These are phyloP conservation scores for Mycena leptocephala DNA, from an alignment of 768 basidiomycete genomes.

Conservation along the genomic window DNA sequence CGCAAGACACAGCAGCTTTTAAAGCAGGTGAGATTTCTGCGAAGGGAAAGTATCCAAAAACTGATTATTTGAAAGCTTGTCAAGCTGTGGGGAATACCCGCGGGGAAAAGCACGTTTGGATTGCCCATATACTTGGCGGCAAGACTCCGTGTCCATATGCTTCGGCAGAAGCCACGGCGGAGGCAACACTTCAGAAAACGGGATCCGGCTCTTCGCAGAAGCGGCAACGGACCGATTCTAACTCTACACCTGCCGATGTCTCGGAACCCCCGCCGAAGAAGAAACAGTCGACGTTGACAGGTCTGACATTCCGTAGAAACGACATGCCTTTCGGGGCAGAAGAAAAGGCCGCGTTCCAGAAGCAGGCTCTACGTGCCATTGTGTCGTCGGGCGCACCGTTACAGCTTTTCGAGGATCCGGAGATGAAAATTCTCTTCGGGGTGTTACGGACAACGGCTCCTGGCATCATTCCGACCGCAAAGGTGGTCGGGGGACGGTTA, in stretches of 20 bases:
- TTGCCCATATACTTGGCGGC: slow-evolving; percentile 22
- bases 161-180: not conserved
- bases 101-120: not conserved
- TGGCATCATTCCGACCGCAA: slow-evolving; percentile 1
- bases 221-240: not conserved
- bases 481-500: slow-evolving; percentile 1
- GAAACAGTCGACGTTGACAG: not conserved
- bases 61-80: not conserved
- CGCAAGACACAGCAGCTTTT: not conserved
- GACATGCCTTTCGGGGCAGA: not conserved
- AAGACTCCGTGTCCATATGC: not conserved
- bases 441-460: slow-evolving; percentile 11
- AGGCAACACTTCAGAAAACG: not conserved
- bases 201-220: not conserved
- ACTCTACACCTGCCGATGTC: not conserved
- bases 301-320: not conserved
- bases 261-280: not conserved
- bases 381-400: not conserved
- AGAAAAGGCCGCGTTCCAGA: not conserved
- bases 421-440: slow-evolving; percentile 10
- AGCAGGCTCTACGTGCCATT: slow-evolving; percentile 8
- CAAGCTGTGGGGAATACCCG: not conserved
- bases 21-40: not conserved
- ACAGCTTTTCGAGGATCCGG: not conserved
- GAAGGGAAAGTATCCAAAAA: no score